These are phyloP conservation scores for Rhodotorula graminis DNA, from an alignment of 768 basidiomycete species.

Conservation along the genomic window DNA sequence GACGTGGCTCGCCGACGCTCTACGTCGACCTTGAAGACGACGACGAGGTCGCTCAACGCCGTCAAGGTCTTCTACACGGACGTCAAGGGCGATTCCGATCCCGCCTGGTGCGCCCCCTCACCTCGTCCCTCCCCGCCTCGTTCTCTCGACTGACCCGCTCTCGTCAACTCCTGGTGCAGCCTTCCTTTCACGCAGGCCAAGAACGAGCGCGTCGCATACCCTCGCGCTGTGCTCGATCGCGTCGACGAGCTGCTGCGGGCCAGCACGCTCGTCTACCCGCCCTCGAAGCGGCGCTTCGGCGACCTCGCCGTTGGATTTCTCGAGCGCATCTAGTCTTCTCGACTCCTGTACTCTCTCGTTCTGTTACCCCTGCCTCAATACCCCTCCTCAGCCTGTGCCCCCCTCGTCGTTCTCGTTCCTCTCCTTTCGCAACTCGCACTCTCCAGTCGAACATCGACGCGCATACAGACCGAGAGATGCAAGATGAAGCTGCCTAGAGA, in stretches of 20 bases:
- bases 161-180: not conserved
- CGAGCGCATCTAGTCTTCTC: conserved; percentile 37
- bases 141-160: not conserved
- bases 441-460: too few relatives aligned
- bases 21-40: too few relatives aligned
- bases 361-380: not conserved
- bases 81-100: conserved; percentile 45
- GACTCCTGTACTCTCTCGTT: not conserved
- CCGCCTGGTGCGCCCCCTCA: conserved; percentile 22
- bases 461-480: too few relatives aligned
- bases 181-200: conserved; percentile 69
- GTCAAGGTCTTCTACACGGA: conserved; percentile 84
- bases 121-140: too few relatives aligned
- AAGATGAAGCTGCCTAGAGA: too few relatives aligned
- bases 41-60: conserved; percentile 35
- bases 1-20: not conserved
- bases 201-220: conserved; percentile 81
- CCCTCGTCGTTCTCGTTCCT: not conserved
- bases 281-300: conserved; percentile 43
- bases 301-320: conserved; percentile 46
- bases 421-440: not conserved
- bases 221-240: conserved; percentile 67
- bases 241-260: conserved; percentile 67
- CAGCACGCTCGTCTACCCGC: conserved; percentile 54
- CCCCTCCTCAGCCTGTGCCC: not conserved